Evolutionary conservation across 495 filamentous ascomycete species (phyloP).

Genomic region (Xylaria flabelliformis): DNA sequence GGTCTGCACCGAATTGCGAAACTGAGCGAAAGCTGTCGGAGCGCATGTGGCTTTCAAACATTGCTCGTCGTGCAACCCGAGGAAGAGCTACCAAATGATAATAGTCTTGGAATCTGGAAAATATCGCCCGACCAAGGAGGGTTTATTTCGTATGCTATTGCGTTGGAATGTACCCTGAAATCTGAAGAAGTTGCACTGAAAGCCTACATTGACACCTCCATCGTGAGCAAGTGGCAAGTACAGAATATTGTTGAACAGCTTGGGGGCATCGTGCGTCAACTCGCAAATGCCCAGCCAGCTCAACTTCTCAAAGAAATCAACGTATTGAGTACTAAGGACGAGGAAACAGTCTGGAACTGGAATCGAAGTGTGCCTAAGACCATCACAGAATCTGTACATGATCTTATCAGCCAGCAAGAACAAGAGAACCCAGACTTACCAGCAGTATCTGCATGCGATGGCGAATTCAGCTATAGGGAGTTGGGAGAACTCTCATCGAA

Average conservation of each 20-base stretch:
- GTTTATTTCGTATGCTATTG: conserved; percentile 12
- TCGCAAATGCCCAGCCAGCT: too few species aligned
- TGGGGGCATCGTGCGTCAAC: too few species aligned
- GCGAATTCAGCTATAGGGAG: too few species aligned
- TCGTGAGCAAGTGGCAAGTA: not conserved
- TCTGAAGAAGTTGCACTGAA: not conserved
- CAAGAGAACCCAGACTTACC: too few species aligned
- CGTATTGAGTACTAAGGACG: too few species aligned
- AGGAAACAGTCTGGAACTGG: too few species aligned
- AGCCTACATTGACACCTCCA: not conserved
- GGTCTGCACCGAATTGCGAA: not conserved
- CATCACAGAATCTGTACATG: too few species aligned
- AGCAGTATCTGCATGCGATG: too few species aligned
- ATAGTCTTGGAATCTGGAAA: not conserved
- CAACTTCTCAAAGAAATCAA: too few species aligned
- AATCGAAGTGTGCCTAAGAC: too few species aligned
- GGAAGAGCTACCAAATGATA: not conserved
- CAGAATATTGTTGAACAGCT: not conserved
- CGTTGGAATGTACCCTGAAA: not conserved
- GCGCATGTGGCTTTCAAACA: not conserved
- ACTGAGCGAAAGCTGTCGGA: not conserved
- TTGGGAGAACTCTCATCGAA: too few species aligned
- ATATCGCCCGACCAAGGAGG: conserved; percentile 2
- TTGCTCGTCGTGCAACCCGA: conserved; percentile 22
- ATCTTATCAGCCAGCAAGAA: too few species aligned